phyloP scores from a whole-genome alignment of 768 basidiomycete species.

The Boletus insuetus region DNA sequence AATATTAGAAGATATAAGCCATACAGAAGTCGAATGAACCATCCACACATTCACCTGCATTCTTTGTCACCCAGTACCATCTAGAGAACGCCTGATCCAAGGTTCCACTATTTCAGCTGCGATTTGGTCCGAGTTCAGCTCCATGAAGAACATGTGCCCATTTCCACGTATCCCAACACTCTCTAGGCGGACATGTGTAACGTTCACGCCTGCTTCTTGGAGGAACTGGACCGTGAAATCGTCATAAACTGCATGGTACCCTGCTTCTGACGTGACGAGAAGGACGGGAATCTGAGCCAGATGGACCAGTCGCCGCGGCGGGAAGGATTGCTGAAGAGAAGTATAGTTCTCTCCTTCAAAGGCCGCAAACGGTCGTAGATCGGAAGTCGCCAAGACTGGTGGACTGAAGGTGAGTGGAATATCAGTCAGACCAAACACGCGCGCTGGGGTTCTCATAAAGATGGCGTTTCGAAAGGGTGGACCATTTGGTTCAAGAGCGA shows the following conservation, averaged over 20 bases:
- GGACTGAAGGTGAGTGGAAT: slow-evolving; percentile 44
- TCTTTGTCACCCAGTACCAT: background rate
- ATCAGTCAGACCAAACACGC: slow-evolving; percentile 48
- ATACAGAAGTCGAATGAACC: background rate
- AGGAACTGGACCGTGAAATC: slow-evolving; percentile 43
- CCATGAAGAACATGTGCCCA: slow-evolving; percentile 58
- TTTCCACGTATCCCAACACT: slow-evolving; percentile 49
- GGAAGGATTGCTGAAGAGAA: slow-evolving; percentile 42
- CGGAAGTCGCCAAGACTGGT: slow-evolving; percentile 38
- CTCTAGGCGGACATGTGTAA: slow-evolving; percentile 40
- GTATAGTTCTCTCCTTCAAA: slow-evolving; percentile 31
- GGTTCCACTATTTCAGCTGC: slow-evolving; percentile 38
- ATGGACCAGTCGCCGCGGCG: slow-evolving; percentile 42
- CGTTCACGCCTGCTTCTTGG: slow-evolving; percentile 42
- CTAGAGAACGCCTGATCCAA: slow-evolving; percentile 35
- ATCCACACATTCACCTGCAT: background rate
- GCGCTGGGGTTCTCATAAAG: slow-evolving; percentile 36
- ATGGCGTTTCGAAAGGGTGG: slow-evolving; percentile 46
- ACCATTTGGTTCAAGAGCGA: slow-evolving; percentile 49
- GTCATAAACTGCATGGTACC: slow-evolving; percentile 52
- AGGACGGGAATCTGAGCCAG: slow-evolving; percentile 44
- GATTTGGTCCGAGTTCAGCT: slow-evolving; percentile 45
- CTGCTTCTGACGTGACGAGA: slow-evolving; percentile 47
- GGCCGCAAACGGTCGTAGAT: slow-evolving; percentile 32
- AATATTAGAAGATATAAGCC: no score